A percentile compares a stretch with the other conserved stretches of the same genome.
Evolutionary conservation across 345 rosid genomes (phyloP).

Genomic region (Murraya koenigii): DNA sequence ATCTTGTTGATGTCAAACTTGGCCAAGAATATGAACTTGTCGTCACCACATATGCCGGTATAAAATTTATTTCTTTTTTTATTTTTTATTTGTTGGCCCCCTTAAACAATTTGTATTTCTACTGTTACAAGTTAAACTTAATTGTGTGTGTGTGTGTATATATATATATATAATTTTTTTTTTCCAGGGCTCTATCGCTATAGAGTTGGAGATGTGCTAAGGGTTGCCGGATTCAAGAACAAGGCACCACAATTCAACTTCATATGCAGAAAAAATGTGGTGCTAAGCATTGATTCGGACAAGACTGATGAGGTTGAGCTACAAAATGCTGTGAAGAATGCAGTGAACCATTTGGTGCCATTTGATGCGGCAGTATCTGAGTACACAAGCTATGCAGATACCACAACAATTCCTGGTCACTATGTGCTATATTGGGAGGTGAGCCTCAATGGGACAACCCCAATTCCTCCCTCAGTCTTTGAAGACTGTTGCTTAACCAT

Average conservation of each 20-base stretch:
- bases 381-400: slow-evolving; percentile 90
- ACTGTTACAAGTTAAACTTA: neutral
- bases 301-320: slow-evolving; percentile 98
- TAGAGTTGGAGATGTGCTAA: slow-evolving; percentile 91
- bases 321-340: slow-evolving; percentile 83
- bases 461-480: slow-evolving; percentile 83
- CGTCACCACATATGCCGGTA: slow-evolving; percentile 97
- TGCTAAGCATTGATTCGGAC: slow-evolving; percentile 83
- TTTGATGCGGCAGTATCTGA: slow-evolving; percentile 74
- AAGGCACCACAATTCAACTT: slow-evolving; percentile 90
- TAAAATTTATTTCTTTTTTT: neutral
- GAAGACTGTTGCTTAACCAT: slow-evolving; percentile 91
- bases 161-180: too few relatives aligned
- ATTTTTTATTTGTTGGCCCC: neutral
- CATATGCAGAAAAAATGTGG: slow-evolving; percentile 94
- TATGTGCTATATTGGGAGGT: slow-evolving; percentile 94
- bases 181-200: slow-evolving; percentile 76
- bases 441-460: slow-evolving; percentile 54
- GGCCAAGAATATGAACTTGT: slow-evolving; percentile 96
- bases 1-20: slow-evolving; percentile 90
- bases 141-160: too few relatives aligned
- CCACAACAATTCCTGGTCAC: slow-evolving; percentile 75
- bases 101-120: neutral
- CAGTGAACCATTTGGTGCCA: slow-evolving; percentile 70
- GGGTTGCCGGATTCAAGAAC: slow-evolving; percentile 96